Evolutionary conservation across 2,329 filamentous ascomycete genomes (phyloP).

Genomic region (Coleophoma crateriformis): DNA sequence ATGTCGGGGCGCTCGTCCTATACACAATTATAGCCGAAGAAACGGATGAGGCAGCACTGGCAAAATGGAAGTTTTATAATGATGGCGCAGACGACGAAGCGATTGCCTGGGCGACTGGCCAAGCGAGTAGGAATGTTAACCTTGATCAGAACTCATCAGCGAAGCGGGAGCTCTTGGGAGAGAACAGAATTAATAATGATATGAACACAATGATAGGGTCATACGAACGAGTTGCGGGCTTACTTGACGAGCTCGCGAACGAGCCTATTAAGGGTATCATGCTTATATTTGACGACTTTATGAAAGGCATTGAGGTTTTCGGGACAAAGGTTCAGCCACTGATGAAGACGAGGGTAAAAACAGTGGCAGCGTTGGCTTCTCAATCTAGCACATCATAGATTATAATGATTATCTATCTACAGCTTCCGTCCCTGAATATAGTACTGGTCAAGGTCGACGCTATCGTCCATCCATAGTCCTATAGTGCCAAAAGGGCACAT

Average conservation of each 20-base stretch:
- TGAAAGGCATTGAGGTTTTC: constrained; percentile 18
- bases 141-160: constrained; percentile 19
- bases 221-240: constrained; percentile 16
- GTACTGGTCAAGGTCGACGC: too few species aligned
- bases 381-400: too few species aligned
- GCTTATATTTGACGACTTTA: constrained; percentile 23
- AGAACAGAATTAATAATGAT: not conserved
- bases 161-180: not conserved
- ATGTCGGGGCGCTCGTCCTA: constrained; percentile 22
- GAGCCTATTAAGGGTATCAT: constrained; percentile 23
- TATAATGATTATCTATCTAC: too few species aligned
- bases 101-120: constrained; percentile 18
- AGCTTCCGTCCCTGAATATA: too few species aligned
- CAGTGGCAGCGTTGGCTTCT: too few species aligned
- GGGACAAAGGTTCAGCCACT: constrained; percentile 22
- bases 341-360: constrained; percentile 15
- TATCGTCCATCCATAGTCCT: too few species aligned
- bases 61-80: constrained; percentile 23
- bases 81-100: constrained; percentile 21
- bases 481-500: too few species aligned
- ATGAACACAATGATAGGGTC: constrained; percentile 20
- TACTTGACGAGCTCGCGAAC: constrained; percentile 21
- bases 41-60: constrained; percentile 19
- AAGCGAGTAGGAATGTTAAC: constrained; percentile 18
- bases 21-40: constrained; percentile 23